Base-by-base conservation (phyloP, 768 basidiomycete genomes). In the Neoboletus brunneissimus region DNA sequence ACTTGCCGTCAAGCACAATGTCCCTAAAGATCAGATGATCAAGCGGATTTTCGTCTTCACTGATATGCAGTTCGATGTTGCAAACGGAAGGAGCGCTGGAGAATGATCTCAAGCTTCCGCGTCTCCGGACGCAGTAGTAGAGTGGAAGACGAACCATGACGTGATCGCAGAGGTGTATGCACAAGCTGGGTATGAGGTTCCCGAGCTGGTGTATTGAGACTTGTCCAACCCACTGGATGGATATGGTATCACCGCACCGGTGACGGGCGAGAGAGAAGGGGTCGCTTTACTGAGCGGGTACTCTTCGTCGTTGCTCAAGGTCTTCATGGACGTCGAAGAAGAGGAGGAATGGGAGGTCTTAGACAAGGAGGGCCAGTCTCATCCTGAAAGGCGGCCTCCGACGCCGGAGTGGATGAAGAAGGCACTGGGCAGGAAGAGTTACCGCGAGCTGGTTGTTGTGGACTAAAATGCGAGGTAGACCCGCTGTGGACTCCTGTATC, bases 191-290 rank as follows among this genome's bases (percentile, higher is more conserved):
- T 90, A 90, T 61, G 81, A 86, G 56, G 68, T 89, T 27, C 89
- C 88, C 18, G 77, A 89, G 73, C 76, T 91, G 49, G 85, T 90
- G 35, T 90, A 80, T 67, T 89, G 88, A 88, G 77, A 89, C 65
- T 68, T 89, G 66, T 68, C 69, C 4, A 60, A 57, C 1, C 54
- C 66, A 1, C 53, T 51, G 44, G 54, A 55, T 20, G 56, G 61
- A 31, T 42, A 57, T 25, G 55, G 34, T n/a, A 56, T 60, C 42
- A 77, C 78, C 46, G 72, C 71, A 10, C 85, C 86, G 43, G 83
- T 82, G 27, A 72, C 73, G 47, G 76, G 73, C 20, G 79, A 84
- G 32, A 71, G 73, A 65, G 74, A 79, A 67, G 88, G 88, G 0
- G 87, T 88, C 34, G 85, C 85, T 47, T 70, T 89, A 66, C 72